Evolutionary conservation across 23 red algal species (phyloP), one percentile per base, ranked within the genome.

Genomic region (Gracilaria caudata): DNA sequence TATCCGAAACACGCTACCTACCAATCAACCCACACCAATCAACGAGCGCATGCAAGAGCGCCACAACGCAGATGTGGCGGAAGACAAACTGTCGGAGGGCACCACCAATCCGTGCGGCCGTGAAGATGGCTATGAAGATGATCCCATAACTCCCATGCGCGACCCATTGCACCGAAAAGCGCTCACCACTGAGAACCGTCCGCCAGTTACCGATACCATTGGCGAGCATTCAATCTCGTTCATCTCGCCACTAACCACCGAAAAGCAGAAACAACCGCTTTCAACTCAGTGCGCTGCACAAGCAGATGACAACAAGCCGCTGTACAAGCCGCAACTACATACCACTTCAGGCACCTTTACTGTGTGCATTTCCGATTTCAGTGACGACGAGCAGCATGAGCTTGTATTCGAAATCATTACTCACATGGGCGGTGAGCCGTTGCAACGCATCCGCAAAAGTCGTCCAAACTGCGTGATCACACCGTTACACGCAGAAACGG

Each of bases 341-440:
- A 75, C 29, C 39, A 4, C 21, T 26, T 47, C 70, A 32, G 39
- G 39, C 6, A 20, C 70, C 23, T 75, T 49, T 19, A 1, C 43
- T 38, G 70, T 75, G 4, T 75, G 43, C 29, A 12, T 75, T 38
- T 75, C 38, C 25, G 70, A 47, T 26, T 75, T 75, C 40, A 7
- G 21, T 75, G 20, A 75, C 26, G 39, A 75, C 10, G 39, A 75
- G 21, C 70, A 75, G 19, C 26, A 75, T 36, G 70, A 75, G 34
- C 70, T 75, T 14, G 70, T 75, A 0, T 75, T 75, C 19, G 70
- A 75, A 47, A 43, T 75, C 7, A 49, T 75, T 19, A 75, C 70
- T 21, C 70, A 46, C 24, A 75, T 75, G 70, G 70, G 70, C 24
- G 70, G 70, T 19, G 70, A 75, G 70, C 70, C 70, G 21, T 24